Evolutionary conservation across 192 early-diverging fungal species (phyloP).

Genomic region (Lunasporangiospora selenospora): DNA sequence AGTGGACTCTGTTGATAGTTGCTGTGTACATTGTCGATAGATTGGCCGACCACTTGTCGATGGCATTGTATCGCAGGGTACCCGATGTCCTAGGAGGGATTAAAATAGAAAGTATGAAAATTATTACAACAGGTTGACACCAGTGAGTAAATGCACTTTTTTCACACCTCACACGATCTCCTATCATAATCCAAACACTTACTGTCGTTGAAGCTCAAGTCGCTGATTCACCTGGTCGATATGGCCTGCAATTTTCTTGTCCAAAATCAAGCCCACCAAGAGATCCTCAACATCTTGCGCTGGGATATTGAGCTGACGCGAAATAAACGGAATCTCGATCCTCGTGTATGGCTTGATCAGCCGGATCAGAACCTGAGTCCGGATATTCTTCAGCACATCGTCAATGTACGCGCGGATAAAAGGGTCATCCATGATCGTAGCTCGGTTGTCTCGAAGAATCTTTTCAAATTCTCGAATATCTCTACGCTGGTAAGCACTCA

Average conservation of each 20-base stretch:
- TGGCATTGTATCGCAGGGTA: slow-evolving; percentile 66
- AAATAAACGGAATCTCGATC: slow-evolving; percentile 83
- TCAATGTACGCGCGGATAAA: slow-evolving; percentile 93
- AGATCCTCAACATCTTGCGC: slow-evolving; percentile 83
- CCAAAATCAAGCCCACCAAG: slow-evolving; percentile 86
- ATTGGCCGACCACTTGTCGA: slow-evolving; percentile 77
- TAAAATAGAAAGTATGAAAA: neutral
- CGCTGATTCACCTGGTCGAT: slow-evolving; percentile 93
- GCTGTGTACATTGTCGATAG: slow-evolving; percentile 67
- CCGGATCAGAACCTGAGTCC: slow-evolving; percentile 86
- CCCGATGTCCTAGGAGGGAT: slow-evolving; percentile 61
- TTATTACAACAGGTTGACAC: too few relatives aligned
- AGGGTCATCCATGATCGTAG: slow-evolving; percentile 85
- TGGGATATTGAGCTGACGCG: slow-evolving; percentile 83
- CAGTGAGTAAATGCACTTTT: too few relatives aligned
- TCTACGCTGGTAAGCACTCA: slow-evolving; percentile 88
- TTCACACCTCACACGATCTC: too few relatives aligned
- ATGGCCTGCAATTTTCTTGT: slow-evolving; percentile 81
- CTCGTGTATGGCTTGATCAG: slow-evolving; percentile 93
- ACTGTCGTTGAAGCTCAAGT: slow-evolving; percentile 76
- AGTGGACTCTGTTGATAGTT: slow-evolving; percentile 60
- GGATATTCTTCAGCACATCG: slow-evolving; percentile 92
- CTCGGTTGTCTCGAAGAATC: slow-evolving; percentile 74
- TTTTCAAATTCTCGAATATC: slow-evolving; percentile 91
- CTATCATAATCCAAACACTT: slow-evolving; percentile 17